Percentiles rank a stretch among this genome's conserved stretches.
Conservation (phyloP, 345 rosid genomes). For the Acer campestre region DNA sequence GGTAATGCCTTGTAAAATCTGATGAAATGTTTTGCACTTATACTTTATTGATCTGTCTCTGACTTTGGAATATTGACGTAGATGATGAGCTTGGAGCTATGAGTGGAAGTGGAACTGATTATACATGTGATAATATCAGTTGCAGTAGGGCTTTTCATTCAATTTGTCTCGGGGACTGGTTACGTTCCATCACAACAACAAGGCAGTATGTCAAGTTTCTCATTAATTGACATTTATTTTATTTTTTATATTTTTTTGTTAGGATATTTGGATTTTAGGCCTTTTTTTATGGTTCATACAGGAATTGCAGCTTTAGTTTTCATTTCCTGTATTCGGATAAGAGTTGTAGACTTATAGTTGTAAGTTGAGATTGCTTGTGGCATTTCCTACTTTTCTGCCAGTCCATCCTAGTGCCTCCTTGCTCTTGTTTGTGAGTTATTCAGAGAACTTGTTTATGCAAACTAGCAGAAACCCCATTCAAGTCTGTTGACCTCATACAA, state of each 20-base stretch:
- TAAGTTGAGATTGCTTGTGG: constrained; percentile 12
- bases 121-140: constrained; percentile 62
- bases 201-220: constrained; percentile 65
- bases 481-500: neutral
- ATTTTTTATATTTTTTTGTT: neutral
- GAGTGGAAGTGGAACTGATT: constrained; percentile 67
- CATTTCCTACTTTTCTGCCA: neutral
- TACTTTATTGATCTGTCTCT: constrained; percentile 5
- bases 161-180: constrained; percentile 74
- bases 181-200: constrained; percentile 77
- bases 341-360: neutral
- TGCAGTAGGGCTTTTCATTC: constrained; percentile 77
- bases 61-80: constrained; percentile 24
- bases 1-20: constrained; percentile 38
- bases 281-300: constrained; percentile 6
- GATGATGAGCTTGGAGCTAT: constrained; percentile 68
- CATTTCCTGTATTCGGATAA: neutral
- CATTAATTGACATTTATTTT: neutral
- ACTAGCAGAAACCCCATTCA: neutral
- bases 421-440: constrained; percentile 6
- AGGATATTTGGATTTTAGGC: constrained; percentile 6
- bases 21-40: neutral
- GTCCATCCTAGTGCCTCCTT: constrained; percentile 8
- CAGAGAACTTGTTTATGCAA: constrained; percentile 1
- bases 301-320: neutral